phyloP scores from a whole-genome alignment of 371 early-diverging fungal species.

The Coemansia sp. region DNA sequence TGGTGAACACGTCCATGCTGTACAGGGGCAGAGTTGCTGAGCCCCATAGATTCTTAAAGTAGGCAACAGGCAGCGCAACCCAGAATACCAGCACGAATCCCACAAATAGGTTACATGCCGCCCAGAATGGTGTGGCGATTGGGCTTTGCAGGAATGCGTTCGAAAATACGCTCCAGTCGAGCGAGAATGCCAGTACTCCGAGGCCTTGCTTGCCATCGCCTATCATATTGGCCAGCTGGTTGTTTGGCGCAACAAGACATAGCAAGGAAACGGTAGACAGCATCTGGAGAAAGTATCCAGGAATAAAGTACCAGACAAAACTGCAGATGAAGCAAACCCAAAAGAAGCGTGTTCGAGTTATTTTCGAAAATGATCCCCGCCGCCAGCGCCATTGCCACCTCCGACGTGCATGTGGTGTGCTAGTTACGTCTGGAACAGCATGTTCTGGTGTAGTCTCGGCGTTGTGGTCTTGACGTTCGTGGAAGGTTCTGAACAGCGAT shows the following conservation, averaged over 20 bases:
- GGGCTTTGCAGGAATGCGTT: constrained; percentile 62
- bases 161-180: constrained; percentile 77
- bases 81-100: constrained; percentile 72
- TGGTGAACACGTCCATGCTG: constrained; percentile 52
- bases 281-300: constrained; percentile 70
- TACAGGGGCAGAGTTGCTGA: constrained; percentile 55
- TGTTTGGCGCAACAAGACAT: constrained; percentile 69
- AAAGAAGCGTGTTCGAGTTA: constrained; percentile 43
- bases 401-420: background rate
- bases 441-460: background rate
- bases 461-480: constrained; percentile 38
- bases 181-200: constrained; percentile 69
- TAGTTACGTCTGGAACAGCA: background rate
- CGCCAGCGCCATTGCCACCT: constrained; percentile 13
- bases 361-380: background rate
- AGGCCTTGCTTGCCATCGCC: constrained; percentile 66
- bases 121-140: constrained; percentile 75
- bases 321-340: constrained; percentile 46
- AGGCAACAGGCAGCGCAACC: constrained; percentile 71
- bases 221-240: constrained; percentile 58
- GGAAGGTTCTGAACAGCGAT: constrained; percentile 73
- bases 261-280: constrained; percentile 71
- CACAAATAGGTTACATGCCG: constrained; percentile 66
- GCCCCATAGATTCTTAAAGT: constrained; percentile 65
- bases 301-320: constrained; percentile 75